These are phyloP conservation scores for Pythium biforme DNA, from an alignment of 352 stramenopile species.

Conservation along the genomic window DNA sequence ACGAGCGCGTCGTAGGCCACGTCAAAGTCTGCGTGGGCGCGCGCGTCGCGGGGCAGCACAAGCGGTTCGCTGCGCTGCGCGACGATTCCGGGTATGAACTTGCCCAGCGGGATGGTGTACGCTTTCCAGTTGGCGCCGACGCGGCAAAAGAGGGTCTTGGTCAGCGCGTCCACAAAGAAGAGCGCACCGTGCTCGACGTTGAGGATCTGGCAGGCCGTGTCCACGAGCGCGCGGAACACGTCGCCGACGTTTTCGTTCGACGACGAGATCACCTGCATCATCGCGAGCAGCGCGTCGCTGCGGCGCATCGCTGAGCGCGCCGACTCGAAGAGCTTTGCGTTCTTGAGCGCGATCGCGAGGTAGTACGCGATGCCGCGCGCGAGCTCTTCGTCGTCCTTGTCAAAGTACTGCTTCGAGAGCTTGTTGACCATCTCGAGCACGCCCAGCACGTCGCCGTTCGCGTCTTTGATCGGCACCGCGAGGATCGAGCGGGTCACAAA, in stretches of 20 bases:
- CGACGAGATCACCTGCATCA: slow-evolving; percentile 55
- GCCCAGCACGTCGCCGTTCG: slow-evolving; percentile 56
- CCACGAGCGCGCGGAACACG: slow-evolving; percentile 41
- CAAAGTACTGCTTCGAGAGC: slow-evolving; percentile 65
- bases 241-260: slow-evolving; percentile 48
- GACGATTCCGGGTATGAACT: slow-evolving; percentile 70
- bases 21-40: slow-evolving; percentile 67
- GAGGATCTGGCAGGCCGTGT: slow-evolving; percentile 48
- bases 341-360: slow-evolving; percentile 64
- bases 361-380: slow-evolving; percentile 63
- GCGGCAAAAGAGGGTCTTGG: slow-evolving; percentile 63
- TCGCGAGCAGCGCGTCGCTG: slow-evolving; percentile 63
- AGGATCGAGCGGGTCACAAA: slow-evolving; percentile 77
- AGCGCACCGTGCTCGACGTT: slow-evolving; percentile 65
- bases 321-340: slow-evolving; percentile 61
- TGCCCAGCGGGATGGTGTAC: slow-evolving; percentile 61
- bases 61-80: slow-evolving; percentile 58
- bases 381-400: slow-evolving; percentile 68
- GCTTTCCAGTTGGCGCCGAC: slow-evolving; percentile 66
- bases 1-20: slow-evolving; percentile 57
- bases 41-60: slow-evolving; percentile 48
- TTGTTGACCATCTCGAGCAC: slow-evolving; percentile 73
- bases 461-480: slow-evolving; percentile 79
- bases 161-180: slow-evolving; percentile 79
- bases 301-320: slow-evolving; percentile 53